A percentile compares a stretch with the other conserved stretches of the same genome.
Conservation (phyloP, 2,329 filamentous ascomycete species). For the Ophiobolus disseminans region DNA sequence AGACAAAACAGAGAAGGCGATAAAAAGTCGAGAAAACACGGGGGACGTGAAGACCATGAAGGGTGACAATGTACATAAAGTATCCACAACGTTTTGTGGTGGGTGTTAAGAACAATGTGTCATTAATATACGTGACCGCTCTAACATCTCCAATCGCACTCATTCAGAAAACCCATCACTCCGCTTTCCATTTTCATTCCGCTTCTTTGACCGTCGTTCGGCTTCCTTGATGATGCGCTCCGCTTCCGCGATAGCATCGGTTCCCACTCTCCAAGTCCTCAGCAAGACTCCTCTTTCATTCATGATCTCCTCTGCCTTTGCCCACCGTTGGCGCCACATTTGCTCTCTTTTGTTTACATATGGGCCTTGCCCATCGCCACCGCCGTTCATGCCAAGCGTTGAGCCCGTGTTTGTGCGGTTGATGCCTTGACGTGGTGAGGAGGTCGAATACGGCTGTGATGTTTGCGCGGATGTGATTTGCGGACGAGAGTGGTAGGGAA, state of each 20-base stretch:
- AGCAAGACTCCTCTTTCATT: constrained; percentile 71
- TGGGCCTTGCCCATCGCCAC: constrained; percentile 21
- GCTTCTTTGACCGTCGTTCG: constrained; percentile 45
- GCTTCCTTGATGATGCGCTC: constrained; percentile 68
- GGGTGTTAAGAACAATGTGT: too few species aligned
- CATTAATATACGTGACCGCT: too few species aligned
- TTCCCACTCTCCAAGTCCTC: constrained; percentile 75
- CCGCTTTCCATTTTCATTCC: neutral
- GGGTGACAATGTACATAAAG: too few species aligned
- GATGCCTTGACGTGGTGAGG: constrained; percentile 23
- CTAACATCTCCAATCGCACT: too few species aligned
- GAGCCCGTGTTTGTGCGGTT: constrained; percentile 36
- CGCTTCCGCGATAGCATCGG: constrained; percentile 72
- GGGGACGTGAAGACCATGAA: too few species aligned
- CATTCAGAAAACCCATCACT: too few species aligned
- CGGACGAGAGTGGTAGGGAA: constrained; percentile 36
- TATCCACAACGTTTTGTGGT: too few species aligned
- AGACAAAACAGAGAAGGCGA: too few species aligned
- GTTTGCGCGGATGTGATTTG: constrained; percentile 24
- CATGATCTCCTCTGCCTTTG: constrained; percentile 68
- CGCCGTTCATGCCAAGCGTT: constrained; percentile 28
- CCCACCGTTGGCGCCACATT: constrained; percentile 73
- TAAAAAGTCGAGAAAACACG: too few species aligned
- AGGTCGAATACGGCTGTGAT: constrained; percentile 38
- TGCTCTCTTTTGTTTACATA: constrained; percentile 72